Evolutionary conservation across 2,329 filamentous ascomycete genomes (phyloP).

Genomic region (Rutstroemia sp.): DNA sequence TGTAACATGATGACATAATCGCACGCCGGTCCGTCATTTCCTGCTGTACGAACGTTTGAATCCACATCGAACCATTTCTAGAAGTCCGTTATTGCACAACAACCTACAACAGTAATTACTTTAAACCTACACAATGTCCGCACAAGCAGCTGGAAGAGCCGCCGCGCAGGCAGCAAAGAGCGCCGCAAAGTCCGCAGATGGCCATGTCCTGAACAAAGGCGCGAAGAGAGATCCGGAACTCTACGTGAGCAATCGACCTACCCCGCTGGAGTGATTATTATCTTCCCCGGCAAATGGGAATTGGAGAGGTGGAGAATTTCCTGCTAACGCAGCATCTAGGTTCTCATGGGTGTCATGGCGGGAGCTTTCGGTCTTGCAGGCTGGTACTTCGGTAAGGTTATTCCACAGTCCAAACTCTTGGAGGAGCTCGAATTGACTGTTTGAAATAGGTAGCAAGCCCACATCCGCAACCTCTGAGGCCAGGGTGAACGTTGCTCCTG

Average conservation of each 20-base stretch:
- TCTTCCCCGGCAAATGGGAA: not conserved
- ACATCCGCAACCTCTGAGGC: conserved; percentile 79
- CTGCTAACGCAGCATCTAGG: conserved; percentile 40
- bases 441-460: conserved; percentile 63
- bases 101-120: conserved; percentile 9
- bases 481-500: conserved; percentile 63
- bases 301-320: not conserved
- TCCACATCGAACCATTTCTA: conserved; percentile 13
- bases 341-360: conserved; percentile 87
- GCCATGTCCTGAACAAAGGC: conserved; percentile 46
- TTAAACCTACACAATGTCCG: conserved; percentile 23
- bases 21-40: not conserved
- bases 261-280: conserved; percentile 19
- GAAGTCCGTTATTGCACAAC: not conserved
- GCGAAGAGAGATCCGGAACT: conserved; percentile 67
- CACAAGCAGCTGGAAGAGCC: conserved; percentile 25
- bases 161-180: conserved; percentile 30
- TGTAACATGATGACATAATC: not conserved
- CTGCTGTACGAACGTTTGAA: not conserved
- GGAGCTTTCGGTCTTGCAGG: conserved; percentile 81
- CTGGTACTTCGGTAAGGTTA: conserved; percentile 68
- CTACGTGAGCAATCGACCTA: conserved; percentile 46
- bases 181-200: conserved; percentile 39
- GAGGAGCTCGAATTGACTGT: conserved; percentile 18
- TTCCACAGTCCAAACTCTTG: not conserved